phyloP scores from a whole-genome alignment of 257 asterid genomes.

The Solanum phureja region DNA sequence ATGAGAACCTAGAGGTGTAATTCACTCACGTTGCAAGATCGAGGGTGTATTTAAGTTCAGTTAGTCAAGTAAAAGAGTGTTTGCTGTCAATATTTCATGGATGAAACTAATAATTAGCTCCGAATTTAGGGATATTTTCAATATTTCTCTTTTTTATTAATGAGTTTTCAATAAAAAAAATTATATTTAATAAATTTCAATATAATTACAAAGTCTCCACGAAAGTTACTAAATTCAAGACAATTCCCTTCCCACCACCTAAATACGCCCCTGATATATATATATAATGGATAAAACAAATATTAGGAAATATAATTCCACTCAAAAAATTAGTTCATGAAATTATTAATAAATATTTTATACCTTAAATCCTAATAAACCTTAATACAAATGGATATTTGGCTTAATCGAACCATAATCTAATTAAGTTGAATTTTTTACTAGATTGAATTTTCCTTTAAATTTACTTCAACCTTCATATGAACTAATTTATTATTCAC shows the following conservation, averaged over 20 bases:
- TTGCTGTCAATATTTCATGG: not conserved
- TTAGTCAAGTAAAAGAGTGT: no score
- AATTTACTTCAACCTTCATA: not conserved
- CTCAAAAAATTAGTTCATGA: not conserved
- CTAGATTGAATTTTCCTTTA: not conserved
- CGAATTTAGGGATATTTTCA: no score
- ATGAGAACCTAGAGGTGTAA: not conserved
- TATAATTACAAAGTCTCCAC: not conserved
- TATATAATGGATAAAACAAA: no score
- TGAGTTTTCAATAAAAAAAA: not conserved
- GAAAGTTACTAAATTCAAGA: no score
- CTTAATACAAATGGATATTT: no score
- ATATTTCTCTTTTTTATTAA: not conserved
- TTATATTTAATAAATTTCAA: not conserved
- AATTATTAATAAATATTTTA: not conserved
- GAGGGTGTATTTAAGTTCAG: not conserved
- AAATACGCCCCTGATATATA: no score
- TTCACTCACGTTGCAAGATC: not conserved
- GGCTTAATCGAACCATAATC: not conserved
- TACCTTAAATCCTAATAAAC: not conserved
- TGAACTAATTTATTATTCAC: not conserved
- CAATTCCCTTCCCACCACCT: not conserved
- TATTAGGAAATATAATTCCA: no score
- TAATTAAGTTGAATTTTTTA: no score
- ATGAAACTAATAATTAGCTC: not conserved